A percentile compares a stretch with the other conserved stretches of the same genome.
Conservation (phyloP, 495 filamentous ascomycete genomes). For the Parachaetomium inaequale region DNA sequence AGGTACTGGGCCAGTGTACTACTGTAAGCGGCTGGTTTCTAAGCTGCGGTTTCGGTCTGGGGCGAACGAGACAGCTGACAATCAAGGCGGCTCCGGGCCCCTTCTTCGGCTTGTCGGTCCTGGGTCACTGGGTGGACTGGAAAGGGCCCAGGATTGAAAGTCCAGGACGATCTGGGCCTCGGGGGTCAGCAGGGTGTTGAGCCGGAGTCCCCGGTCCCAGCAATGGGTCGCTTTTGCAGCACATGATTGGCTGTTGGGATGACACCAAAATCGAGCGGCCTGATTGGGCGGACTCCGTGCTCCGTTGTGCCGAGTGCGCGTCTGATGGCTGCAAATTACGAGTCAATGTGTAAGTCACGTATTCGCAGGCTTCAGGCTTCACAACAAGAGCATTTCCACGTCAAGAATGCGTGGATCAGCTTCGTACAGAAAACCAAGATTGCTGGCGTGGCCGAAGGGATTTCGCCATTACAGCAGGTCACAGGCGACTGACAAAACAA, state of each 20-base stretch:
- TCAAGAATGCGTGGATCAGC: no score
- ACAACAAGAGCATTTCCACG: no score
- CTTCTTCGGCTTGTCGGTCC: not conserved
- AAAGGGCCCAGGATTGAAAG: not conserved
- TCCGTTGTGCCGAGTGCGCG: not conserved
- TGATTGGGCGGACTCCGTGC: not conserved
- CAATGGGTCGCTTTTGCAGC: not conserved
- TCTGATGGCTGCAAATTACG: not conserved
- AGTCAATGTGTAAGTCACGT: no score
- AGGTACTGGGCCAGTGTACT: no score
- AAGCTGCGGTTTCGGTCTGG: not conserved
- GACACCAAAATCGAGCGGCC: not conserved
- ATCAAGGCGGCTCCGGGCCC: not conserved
- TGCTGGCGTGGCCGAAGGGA: no score
- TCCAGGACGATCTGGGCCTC: not conserved
- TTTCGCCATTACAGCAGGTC: no score
- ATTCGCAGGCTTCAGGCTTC: no score
- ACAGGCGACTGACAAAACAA: no score
- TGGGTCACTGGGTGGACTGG: not conserved
- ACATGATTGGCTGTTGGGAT: not conserved
- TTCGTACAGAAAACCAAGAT: no score
- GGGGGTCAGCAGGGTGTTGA: not conserved
- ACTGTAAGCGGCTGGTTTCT: not conserved
- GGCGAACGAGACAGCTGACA: not conserved
- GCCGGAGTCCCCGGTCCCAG: not conserved